Conservation (phyloP, 495 filamentous ascomycete genomes). For the Lindgomyces ingoldianus region DNA sequence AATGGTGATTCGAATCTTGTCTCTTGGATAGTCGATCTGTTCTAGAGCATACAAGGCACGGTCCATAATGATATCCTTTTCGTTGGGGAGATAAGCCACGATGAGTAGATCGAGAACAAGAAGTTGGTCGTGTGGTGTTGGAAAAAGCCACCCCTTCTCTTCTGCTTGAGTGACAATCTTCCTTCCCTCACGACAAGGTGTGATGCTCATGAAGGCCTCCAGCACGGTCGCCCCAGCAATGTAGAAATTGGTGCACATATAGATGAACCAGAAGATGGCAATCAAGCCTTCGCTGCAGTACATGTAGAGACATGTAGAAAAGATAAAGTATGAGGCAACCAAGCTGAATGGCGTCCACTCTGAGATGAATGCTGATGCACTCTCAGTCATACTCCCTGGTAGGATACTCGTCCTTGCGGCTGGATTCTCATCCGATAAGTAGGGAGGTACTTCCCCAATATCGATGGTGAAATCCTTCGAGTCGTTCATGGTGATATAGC, state of each 20-base stretch:
- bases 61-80: constrained; percentile 50
- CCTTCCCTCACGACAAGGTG: constrained; percentile 38
- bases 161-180: constrained; percentile 41
- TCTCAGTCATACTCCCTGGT: constrained; percentile 5
- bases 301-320: constrained; percentile 46
- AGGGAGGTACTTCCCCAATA: constrained; percentile 17
- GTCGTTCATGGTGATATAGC: constrained; percentile 14
- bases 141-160: constrained; percentile 44
- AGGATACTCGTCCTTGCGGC: not conserved
- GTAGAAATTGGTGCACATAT: constrained; percentile 46
- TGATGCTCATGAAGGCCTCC: constrained; percentile 46
- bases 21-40: constrained; percentile 45
- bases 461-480: constrained; percentile 30
- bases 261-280: constrained; percentile 46
- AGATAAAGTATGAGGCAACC: constrained; percentile 45
- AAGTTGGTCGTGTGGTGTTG: constrained; percentile 43
- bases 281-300: constrained; percentile 40
- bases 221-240: constrained; percentile 44
- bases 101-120: constrained; percentile 47
- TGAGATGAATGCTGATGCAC: constrained; percentile 36
- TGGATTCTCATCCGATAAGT: not conserved
- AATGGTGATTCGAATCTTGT: constrained; percentile 47
- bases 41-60: constrained; percentile 45
- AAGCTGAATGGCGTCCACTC: constrained; percentile 47
- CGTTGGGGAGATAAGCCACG: constrained; percentile 50